phyloP scores from a whole-genome alignment of 176 grass and related monocot species.

The Aegilops sharonensis region DNA sequence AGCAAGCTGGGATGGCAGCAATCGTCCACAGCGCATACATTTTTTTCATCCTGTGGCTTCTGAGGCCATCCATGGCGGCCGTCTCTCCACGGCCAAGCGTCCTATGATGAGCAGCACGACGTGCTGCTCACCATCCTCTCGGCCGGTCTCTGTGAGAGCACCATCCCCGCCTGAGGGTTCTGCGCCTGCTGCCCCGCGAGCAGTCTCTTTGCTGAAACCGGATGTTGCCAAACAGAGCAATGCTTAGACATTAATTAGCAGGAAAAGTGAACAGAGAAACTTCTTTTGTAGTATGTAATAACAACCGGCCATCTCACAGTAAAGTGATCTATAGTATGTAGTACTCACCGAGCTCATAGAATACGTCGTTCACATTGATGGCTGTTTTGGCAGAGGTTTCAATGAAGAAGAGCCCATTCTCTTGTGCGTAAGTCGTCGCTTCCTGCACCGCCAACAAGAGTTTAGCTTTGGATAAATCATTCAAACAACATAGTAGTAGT shows the following conservation, averaged over 20 bases:
- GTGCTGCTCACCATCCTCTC: conserved; percentile 62
- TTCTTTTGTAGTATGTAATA: too few species aligned
- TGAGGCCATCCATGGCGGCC: background rate
- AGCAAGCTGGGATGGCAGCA: conserved; percentile 30
- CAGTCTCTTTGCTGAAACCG: conserved; percentile 79
- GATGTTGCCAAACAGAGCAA: background rate
- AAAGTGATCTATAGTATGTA: background rate
- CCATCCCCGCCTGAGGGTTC: conserved; percentile 65
- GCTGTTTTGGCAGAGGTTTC: conserved; percentile 98
- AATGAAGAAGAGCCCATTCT: conserved; percentile 85
- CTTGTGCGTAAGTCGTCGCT: conserved; percentile 76
- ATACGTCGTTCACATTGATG: conserved; percentile 84
- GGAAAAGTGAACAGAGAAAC: background rate
- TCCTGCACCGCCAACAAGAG: conserved; percentile 40
- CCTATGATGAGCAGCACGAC: conserved; percentile 89
- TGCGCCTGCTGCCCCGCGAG: conserved; percentile 52
- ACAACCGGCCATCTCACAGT: background rate
- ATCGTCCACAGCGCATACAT: conserved; percentile 5
- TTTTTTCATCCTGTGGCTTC: background rate
- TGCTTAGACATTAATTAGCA: background rate
- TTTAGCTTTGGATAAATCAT: background rate
- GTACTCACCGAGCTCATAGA: conserved; percentile 84
- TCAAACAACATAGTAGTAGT: background rate
- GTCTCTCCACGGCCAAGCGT: background rate
- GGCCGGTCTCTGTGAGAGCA: conserved; percentile 54